A percentile compares a stretch with the other conserved stretches of the same genome.
These are phyloP conservation scores for Tetracentron sinense DNA, from an alignment of 164 flowering plant species.

Conservation along the genomic window DNA sequence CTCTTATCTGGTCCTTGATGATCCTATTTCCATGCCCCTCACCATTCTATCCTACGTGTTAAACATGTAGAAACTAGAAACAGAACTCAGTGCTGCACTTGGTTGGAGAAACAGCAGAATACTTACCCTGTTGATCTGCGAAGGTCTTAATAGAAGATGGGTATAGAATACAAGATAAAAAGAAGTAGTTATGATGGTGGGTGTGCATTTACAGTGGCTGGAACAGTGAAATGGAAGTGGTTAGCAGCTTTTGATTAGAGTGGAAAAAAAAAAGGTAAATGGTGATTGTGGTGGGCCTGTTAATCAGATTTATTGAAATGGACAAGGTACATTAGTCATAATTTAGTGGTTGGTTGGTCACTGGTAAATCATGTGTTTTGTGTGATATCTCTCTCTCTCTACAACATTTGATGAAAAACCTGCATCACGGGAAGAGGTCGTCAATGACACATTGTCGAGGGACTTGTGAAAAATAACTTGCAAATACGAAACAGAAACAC, in stretches of 20 bases:
- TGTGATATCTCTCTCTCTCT: background rate
- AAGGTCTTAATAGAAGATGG: slow-evolving; percentile 1
- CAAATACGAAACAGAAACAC: too few relatives aligned
- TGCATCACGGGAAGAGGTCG: too few relatives aligned
- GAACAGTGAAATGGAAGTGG: slow-evolving; percentile 13
- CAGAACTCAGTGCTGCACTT: background rate
- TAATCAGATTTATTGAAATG: background rate
- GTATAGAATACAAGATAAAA: slow-evolving; percentile 3
- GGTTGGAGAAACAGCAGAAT: background rate
- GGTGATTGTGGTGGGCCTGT: slow-evolving; percentile 18
- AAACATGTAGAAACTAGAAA: too few relatives aligned
- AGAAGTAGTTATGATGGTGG: slow-evolving; percentile 16
- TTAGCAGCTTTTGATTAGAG: slow-evolving; percentile 18
- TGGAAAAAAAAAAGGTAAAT: slow-evolving; percentile 2
- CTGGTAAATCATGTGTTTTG: background rate
- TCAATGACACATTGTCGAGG: background rate
- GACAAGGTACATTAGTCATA: background rate
- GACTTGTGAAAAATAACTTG: too few relatives aligned
- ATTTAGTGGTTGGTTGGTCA: slow-evolving; percentile 14
- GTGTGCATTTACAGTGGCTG: slow-evolving; percentile 15
- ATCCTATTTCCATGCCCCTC: background rate
- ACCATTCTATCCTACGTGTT: background rate
- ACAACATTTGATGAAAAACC: background rate
- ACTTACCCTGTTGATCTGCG: background rate
- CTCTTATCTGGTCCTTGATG: background rate